These are phyloP conservation scores for Phytophthora ohioensis DNA, from an alignment of 352 stramenopile genomes.

Conservation along the genomic window DNA sequence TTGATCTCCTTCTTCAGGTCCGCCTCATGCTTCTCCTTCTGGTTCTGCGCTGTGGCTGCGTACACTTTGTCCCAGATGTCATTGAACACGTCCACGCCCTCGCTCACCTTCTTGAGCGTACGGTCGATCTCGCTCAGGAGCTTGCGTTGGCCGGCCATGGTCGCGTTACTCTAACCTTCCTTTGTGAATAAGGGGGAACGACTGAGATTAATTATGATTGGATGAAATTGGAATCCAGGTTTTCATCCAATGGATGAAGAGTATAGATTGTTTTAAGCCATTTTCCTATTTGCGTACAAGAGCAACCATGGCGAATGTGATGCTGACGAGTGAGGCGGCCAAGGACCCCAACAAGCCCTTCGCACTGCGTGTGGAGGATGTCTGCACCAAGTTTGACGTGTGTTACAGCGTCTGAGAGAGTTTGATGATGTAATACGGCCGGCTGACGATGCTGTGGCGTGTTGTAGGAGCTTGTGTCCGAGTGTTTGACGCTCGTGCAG, in stretches of 20 bases:
- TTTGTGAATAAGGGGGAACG: conserved; percentile 4
- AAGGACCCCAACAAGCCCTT: conserved; percentile 92
- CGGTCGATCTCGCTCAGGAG: conserved; percentile 97
- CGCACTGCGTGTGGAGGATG: conserved; percentile 84
- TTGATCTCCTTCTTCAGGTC: conserved; percentile 99
- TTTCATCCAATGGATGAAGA: conserved; percentile 19
- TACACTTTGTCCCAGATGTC: conserved; percentile 99
- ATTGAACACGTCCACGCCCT: conserved; percentile 99
- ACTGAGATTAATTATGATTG: conserved; percentile 16
- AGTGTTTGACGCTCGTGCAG: conserved; percentile 82
- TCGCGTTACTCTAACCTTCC: conserved; percentile 13
- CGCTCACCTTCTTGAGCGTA: conserved; percentile 99
- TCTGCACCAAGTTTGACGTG: conserved; percentile 88
- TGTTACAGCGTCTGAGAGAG: conserved; percentile 9
- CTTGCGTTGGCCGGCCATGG: conserved; percentile 87
- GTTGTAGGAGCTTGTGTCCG: conserved; percentile 70
- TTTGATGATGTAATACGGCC: not conserved
- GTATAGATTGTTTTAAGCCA: not conserved
- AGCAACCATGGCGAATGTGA: conserved; percentile 82
- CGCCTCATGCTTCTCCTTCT: conserved; percentile 99
- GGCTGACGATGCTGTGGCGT: conserved; percentile 25
- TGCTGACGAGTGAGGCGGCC: conserved; percentile 88
- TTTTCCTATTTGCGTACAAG: conserved; percentile 2
- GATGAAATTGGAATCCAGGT: not conserved
- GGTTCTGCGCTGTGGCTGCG: conserved; percentile 94